Conservation (phyloP, 1,284 basidiomycete species). For the Fomitopsis palustris region DNA sequence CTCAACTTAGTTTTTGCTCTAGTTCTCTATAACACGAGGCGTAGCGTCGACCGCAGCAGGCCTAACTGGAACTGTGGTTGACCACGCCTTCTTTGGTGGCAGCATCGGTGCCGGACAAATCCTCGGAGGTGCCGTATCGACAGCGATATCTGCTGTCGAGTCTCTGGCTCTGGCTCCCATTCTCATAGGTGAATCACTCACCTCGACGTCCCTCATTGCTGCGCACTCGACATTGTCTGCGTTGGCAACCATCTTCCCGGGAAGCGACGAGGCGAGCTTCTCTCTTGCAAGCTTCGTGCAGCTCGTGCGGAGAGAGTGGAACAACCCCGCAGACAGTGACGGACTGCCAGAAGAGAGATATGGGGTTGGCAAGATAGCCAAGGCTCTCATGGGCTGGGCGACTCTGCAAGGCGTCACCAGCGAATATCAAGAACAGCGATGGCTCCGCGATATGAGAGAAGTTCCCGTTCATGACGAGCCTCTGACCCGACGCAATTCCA, state of each 20-base stretch:
- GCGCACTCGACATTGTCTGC: slow-evolving; percentile 72
- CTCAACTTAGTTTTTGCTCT: background rate
- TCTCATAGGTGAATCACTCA: slow-evolving; percentile 68
- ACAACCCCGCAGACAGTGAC: slow-evolving; percentile 45
- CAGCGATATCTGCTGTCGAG: slow-evolving; percentile 64
- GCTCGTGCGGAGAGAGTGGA: slow-evolving; percentile 69
- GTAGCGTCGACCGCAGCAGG: slow-evolving; percentile 56
- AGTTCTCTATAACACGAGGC: slow-evolving; percentile 69
- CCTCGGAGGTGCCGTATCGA: slow-evolving; percentile 53
- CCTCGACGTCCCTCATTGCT: slow-evolving; percentile 69
- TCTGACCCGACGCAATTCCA: slow-evolving; percentile 7
- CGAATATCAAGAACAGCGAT: slow-evolving; percentile 69
- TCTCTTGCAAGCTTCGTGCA: slow-evolving; percentile 74
- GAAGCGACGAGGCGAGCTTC: slow-evolving; percentile 73
- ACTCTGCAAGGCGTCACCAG: slow-evolving; percentile 75
- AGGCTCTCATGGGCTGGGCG: slow-evolving; percentile 73
- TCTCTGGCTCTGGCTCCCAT: slow-evolving; percentile 69
- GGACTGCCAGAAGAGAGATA: slow-evolving; percentile 58
- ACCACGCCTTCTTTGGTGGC: slow-evolving; percentile 62
- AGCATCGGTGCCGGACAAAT: slow-evolving; percentile 51
- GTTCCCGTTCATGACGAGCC: slow-evolving; percentile 54
- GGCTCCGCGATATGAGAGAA: slow-evolving; percentile 63
- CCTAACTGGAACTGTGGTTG: slow-evolving; percentile 53
- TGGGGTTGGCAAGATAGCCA: slow-evolving; percentile 58
- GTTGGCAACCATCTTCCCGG: slow-evolving; percentile 67